These are phyloP conservation scores for Monosporascus ibericus DNA, from an alignment of 2,329 filamentous ascomycete genomes.

Conservation along the genomic window DNA sequence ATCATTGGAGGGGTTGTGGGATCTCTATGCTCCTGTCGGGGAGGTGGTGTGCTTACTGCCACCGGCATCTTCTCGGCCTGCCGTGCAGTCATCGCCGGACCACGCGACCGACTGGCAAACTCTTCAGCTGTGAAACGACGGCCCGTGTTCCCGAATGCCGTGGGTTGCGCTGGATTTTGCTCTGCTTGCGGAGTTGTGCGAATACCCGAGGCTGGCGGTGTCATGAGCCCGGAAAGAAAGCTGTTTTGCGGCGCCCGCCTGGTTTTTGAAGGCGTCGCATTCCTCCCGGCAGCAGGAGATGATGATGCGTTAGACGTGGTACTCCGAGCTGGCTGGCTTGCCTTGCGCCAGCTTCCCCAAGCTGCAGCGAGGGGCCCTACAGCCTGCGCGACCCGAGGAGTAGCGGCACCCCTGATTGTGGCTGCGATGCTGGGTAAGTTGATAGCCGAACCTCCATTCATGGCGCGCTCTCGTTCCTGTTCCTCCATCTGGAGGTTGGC, in stretches of 20 bases:
- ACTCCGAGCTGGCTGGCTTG: conserved; percentile 44
- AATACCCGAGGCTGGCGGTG: conserved; percentile 73
- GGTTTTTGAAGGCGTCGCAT: conserved; percentile 56
- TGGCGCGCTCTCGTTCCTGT: conserved; percentile 82
- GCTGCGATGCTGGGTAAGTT: conserved; percentile 71
- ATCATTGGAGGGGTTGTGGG: conserved; percentile 59
- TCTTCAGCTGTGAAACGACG: conserved; percentile 50
- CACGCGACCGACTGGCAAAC: conserved; percentile 32
- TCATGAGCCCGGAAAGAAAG: conserved; percentile 76
- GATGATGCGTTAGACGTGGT: conserved; percentile 42
- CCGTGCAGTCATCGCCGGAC: conserved; percentile 26
- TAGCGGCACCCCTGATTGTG: conserved; percentile 68
- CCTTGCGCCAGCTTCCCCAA: conserved; percentile 91
- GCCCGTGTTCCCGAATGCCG: conserved; percentile 55
- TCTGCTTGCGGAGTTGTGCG: conserved; percentile 52
- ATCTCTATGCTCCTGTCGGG: conserved; percentile 31
- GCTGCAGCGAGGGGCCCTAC: conserved; percentile 77
- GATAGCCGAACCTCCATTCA: conserved; percentile 62
- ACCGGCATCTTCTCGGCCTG: conserved; percentile 34
- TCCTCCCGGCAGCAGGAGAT: conserved; percentile 34
- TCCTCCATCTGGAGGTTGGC: conserved; percentile 98
- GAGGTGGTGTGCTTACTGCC: conserved; percentile 35
- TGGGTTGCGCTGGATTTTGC: conserved; percentile 43
- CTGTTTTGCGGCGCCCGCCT: conserved; percentile 46
- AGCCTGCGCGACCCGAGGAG: conserved; percentile 77